A percentile compares a stretch with the other conserved stretches of the same genome.
Conservation (phyloP, 2,329 filamentous ascomycete genomes). For the Tolypocladium inflatum region DNA sequence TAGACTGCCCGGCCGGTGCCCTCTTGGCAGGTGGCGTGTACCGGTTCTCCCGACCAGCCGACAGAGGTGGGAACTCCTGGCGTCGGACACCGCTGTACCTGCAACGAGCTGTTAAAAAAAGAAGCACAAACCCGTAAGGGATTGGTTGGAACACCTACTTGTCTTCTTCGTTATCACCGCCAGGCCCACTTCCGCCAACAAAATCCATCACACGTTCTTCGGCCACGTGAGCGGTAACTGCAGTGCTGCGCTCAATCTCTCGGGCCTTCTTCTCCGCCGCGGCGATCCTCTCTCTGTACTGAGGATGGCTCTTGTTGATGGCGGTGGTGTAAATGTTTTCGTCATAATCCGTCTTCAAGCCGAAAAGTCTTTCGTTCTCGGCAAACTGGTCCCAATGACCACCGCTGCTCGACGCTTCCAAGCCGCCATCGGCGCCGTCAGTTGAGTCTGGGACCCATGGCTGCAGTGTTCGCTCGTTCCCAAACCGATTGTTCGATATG, state of each 20-base stretch:
- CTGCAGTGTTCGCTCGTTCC: conserved; percentile 67
- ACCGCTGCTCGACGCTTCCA: conserved; percentile 49
- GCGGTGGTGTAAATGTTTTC: conserved; percentile 90
- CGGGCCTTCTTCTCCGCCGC: conserved; percentile 75
- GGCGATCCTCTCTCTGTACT: conserved; percentile 69
- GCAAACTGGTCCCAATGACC: conserved; percentile 88
- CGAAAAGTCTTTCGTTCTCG: conserved; percentile 79
- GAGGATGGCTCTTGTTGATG: conserved; percentile 76
- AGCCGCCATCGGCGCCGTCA: conserved; percentile 57
- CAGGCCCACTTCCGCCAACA: conserved; percentile 51
- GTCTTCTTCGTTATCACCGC: conserved; percentile 80
- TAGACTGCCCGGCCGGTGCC: conserved; percentile 64
- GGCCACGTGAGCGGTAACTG: conserved; percentile 73
- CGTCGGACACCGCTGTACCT: conserved; percentile 90
- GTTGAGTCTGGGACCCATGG: conserved; percentile 64
- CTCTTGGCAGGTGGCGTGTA: conserved; percentile 88
- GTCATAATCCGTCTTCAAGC: conserved; percentile 81
- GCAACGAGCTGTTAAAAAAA: conserved; percentile 11
- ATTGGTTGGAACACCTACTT: conserved; percentile 44
- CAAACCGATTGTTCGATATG: conserved; percentile 65
- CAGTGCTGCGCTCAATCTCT: conserved; percentile 72
- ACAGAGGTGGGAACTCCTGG: conserved; percentile 60
- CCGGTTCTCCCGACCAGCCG: conserved; percentile 46
- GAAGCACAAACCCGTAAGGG: background rate
- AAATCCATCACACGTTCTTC: conserved; percentile 76